Percentiles rank a stretch among this genome's conserved stretches.
Conservation (phyloP, 129 eudicot species). For the Flaveria sonorensis region DNA sequence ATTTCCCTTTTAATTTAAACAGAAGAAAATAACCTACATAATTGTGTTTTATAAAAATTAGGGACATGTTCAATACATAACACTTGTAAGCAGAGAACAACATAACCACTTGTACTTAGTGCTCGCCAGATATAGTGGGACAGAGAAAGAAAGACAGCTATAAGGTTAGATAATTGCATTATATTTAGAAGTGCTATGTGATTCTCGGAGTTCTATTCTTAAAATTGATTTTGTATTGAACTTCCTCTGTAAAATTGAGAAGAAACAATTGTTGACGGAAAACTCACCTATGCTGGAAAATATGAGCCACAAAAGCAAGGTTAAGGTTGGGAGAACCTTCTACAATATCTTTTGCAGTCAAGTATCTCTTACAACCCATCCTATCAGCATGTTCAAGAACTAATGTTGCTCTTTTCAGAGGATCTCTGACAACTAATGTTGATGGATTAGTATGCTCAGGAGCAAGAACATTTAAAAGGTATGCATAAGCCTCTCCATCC, state of each 20-base stretch:
- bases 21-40: not conserved
- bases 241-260: not conserved
- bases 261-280: conserved; percentile 20
- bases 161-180: not conserved
- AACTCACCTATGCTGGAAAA: conserved; percentile 89
- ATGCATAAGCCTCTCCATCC: conserved; percentile 97
- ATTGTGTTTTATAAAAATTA: not conserved
- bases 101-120: not conserved
- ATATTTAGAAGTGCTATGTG: not conserved
- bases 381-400: conserved; percentile 96
- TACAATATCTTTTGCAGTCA: conserved; percentile 90
- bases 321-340: conserved; percentile 98
- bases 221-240: not conserved
- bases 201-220: not conserved
- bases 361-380: conserved; percentile 98
- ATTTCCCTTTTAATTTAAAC: not conserved
- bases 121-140: not conserved
- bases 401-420: conserved; percentile 73
- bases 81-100: not conserved
- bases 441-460: conserved; percentile 85
- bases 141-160: not conserved
- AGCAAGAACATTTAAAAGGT: conserved; percentile 85
- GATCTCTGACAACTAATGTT: conserved; percentile 69
- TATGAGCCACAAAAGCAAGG: conserved; percentile 96
- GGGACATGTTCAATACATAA: not conserved